Percentiles rank a stretch among this genome's conserved stretches.
These are phyloP conservation scores for Candida ascalaphidarum DNA, from an alignment of 805 yeast species.

Conservation along the genomic window DNA sequence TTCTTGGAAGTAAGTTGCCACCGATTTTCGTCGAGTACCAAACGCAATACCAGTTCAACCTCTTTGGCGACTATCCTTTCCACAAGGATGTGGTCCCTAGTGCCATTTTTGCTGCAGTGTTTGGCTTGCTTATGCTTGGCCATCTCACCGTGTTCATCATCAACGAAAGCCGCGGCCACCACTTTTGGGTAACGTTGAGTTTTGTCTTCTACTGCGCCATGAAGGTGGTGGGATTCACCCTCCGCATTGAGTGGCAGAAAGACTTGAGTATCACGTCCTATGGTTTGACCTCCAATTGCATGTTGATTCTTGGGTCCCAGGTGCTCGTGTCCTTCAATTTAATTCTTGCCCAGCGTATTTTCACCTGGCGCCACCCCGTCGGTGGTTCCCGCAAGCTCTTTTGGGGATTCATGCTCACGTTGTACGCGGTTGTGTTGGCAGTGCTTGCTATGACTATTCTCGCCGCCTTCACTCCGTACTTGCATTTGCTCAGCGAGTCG, in stretches of 20 bases:
- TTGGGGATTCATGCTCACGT: constrained; percentile 39
- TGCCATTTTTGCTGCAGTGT: constrained; percentile 48
- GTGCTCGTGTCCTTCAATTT: constrained; percentile 50
- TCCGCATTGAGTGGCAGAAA: constrained; percentile 54
- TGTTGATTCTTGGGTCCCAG: constrained; percentile 51
- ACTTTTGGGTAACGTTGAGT: constrained; percentile 47
- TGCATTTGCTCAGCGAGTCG: constrained; percentile 40
- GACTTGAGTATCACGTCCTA: constrained; percentile 34
- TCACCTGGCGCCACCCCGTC: constrained; percentile 73
- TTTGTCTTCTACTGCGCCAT: constrained; percentile 45
- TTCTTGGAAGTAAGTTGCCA: constrained; percentile 35
- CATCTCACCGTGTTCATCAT: constrained; percentile 39
- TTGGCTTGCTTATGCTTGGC: constrained; percentile 37
- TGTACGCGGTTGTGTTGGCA: constrained; percentile 47
- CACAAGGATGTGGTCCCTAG: constrained; percentile 49
- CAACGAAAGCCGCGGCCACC: constrained; percentile 49
- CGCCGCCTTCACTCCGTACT: constrained; percentile 53
- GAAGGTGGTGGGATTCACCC: constrained; percentile 50
- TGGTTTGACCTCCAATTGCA: constrained; percentile 52
- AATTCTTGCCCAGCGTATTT: constrained; percentile 62
- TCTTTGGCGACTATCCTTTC: constrained; percentile 60
- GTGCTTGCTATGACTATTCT: constrained; percentile 62
- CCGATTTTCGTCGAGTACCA: constrained; percentile 24
- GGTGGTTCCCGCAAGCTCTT: constrained; percentile 47
- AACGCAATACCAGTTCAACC: constrained; percentile 32